Evolutionary conservation across 345 rosid species (phyloP).

Genomic region (Linum usitatissimum): DNA sequence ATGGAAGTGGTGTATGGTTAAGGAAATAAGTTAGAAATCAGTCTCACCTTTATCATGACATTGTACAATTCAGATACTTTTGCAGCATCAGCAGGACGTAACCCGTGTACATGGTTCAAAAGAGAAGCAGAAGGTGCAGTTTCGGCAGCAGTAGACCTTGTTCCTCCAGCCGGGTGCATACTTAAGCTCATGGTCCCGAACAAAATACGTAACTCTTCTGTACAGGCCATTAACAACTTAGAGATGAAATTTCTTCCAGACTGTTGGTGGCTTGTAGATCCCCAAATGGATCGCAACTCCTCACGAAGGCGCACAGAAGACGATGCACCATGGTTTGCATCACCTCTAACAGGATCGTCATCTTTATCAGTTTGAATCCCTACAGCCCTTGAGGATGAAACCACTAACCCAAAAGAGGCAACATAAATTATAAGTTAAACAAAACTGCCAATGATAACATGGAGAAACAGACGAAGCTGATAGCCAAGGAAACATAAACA

Average conservation of each 20-base stretch:
- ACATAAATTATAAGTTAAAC: too few species aligned
- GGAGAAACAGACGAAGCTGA: not conserved
- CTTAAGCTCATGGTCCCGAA: slow-evolving; percentile 35
- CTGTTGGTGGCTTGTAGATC: slow-evolving; percentile 28
- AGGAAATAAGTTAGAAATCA: not conserved
- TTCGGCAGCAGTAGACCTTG: not conserved
- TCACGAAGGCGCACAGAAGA: slow-evolving; percentile 26
- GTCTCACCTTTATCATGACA: slow-evolving; percentile 44
- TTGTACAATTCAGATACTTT: slow-evolving; percentile 37
- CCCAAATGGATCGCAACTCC: slow-evolving; percentile 58
- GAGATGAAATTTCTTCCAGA: slow-evolving; percentile 41
- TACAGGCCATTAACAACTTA: slow-evolving; percentile 47
- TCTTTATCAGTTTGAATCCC: slow-evolving; percentile 61
- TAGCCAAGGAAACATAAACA: not conserved
- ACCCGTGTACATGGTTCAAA: slow-evolving; percentile 19
- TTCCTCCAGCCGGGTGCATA: slow-evolving; percentile 22
- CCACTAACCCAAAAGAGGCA: slow-evolving; percentile 18
- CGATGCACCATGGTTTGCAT: slow-evolving; percentile 15
- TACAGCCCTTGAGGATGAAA: slow-evolving; percentile 37
- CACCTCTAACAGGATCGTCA: slow-evolving; percentile 8
- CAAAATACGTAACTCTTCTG: slow-evolving; percentile 49
- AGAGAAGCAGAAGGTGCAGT: slow-evolving; percentile 20
- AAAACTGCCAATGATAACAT: not conserved
- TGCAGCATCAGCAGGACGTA: slow-evolving; percentile 35
- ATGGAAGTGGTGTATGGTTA: not conserved